Evolutionary conservation across 768 basidiomycete species (phyloP).

Genomic region (Clitopilus hobsonii): DNA sequence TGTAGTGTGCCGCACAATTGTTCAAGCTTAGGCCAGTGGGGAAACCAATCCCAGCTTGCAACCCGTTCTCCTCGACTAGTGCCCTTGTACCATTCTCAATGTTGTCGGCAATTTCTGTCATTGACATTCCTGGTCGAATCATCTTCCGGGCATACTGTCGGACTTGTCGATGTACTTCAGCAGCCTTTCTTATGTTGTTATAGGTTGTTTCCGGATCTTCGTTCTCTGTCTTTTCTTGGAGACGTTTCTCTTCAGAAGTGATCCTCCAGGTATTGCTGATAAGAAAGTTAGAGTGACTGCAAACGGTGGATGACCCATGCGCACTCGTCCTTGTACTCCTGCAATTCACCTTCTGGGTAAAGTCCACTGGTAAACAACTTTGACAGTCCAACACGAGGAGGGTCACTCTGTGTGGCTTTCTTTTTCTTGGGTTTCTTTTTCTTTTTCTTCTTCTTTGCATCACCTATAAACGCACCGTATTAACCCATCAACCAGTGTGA

Average conservation of each 20-base stretch:
- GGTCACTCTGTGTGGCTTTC: constrained; percentile 79
- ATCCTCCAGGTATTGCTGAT: constrained; percentile 80
- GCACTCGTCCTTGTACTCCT: constrained; percentile 89
- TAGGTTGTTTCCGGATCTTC: constrained; percentile 86
- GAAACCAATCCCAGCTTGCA: constrained; percentile 88
- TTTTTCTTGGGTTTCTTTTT: constrained; percentile 92
- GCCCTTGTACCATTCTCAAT: constrained; percentile 92
- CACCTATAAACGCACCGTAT: constrained; percentile 31
- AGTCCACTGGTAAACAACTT: constrained; percentile 84
- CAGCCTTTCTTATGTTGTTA: constrained; percentile 82
- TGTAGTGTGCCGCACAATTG: constrained; percentile 94
- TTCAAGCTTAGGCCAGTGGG: constrained; percentile 95
- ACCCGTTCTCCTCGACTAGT: constrained; percentile 85
- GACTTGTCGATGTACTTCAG: constrained; percentile 95
- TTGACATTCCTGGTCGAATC: constrained; percentile 90
- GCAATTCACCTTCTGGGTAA: constrained; percentile 89
- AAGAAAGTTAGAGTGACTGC: constrained; percentile 3
- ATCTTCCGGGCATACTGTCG: constrained; percentile 73
- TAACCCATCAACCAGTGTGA: neutral
- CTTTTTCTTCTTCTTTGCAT: constrained; percentile 83
- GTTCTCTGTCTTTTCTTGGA: constrained; percentile 70
- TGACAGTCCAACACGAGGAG: constrained; percentile 83
- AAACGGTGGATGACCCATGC: constrained; percentile 23
- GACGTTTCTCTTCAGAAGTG: constrained; percentile 87
- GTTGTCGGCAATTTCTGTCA: constrained; percentile 89